Evolutionary conservation across 2,329 filamentous ascomycete genomes (phyloP).

Genomic region (Sporothrix humicola): DNA sequence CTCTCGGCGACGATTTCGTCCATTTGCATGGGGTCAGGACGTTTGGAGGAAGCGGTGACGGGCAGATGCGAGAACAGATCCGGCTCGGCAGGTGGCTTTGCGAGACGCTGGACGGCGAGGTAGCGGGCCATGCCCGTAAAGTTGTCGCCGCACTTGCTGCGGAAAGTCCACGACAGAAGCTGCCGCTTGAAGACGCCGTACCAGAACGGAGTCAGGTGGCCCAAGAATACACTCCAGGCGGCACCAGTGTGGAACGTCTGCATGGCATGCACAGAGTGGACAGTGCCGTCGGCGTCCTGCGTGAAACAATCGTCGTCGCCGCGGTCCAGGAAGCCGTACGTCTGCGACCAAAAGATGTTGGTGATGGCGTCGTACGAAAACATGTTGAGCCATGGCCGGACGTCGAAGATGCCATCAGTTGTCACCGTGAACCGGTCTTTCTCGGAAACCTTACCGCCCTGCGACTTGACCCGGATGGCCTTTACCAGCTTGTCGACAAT

Average conservation of each 20-base stretch:
- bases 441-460: not conserved
- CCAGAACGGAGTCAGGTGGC: not conserved
- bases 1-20: conserved; percentile 7
- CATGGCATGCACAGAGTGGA: not conserved
- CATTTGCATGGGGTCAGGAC: not conserved
- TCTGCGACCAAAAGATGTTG: conserved; percentile 12
- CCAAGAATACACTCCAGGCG: not conserved
- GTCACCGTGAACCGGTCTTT: not conserved
- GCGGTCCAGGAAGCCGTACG: not conserved
- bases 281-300: not conserved
- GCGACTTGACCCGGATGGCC: not conserved
- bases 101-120: not conserved
- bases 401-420: not conserved
- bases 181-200: not conserved
- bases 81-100: not conserved
- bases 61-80: not conserved
- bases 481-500: not conserved
- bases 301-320: not conserved
- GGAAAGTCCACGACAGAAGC: not conserved
- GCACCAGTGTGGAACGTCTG: not conserved
- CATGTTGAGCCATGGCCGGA: not conserved
- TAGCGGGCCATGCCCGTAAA: conserved; percentile 7
- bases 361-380: conserved; percentile 8
- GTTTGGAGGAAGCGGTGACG: not conserved
- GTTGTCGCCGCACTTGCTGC: not conserved